Conservation (phyloP, 139 green algal genomes). For the Pycnococcus provasolii region DNA sequence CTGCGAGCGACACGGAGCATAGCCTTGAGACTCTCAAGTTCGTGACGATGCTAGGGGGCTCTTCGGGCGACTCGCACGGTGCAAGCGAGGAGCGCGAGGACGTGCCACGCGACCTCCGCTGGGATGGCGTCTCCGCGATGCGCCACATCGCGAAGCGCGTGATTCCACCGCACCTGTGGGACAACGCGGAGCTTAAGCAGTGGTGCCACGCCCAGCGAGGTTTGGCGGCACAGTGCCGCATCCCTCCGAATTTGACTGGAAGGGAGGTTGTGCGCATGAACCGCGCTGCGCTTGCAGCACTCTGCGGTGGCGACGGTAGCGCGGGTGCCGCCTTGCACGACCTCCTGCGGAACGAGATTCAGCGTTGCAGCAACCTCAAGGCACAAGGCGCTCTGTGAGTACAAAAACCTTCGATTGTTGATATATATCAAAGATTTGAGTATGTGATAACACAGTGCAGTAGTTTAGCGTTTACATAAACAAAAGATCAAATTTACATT, state of each 20-base stretch:
- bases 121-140: neutral
- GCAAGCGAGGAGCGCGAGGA: slow-evolving; percentile 7
- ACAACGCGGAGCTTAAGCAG: neutral
- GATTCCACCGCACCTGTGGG: slow-evolving; percentile 6
- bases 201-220: neutral
- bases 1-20: slow-evolving; percentile 12
- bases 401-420: too few species aligned
- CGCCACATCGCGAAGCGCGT: neutral
- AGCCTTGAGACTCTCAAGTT: slow-evolving; percentile 10
- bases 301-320: slow-evolving; percentile 9
- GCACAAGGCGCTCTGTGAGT: too few species aligned
- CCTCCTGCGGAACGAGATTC: slow-evolving; percentile 4
- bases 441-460: too few species aligned
- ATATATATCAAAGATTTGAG: too few species aligned
- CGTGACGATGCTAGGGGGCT: neutral
- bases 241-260: neutral
- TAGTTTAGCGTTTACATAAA: too few species aligned
- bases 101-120: neutral
- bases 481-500: too few species aligned
- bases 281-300: neutral
- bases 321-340: slow-evolving; percentile 3
- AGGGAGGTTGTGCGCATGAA: slow-evolving; percentile 11
- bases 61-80: neutral
- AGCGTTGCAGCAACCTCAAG: neutral
- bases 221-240: neutral